Conservation (phyloP, 1,139 yeast species). For the Magnusiomyces tetraspermus region DNA sequence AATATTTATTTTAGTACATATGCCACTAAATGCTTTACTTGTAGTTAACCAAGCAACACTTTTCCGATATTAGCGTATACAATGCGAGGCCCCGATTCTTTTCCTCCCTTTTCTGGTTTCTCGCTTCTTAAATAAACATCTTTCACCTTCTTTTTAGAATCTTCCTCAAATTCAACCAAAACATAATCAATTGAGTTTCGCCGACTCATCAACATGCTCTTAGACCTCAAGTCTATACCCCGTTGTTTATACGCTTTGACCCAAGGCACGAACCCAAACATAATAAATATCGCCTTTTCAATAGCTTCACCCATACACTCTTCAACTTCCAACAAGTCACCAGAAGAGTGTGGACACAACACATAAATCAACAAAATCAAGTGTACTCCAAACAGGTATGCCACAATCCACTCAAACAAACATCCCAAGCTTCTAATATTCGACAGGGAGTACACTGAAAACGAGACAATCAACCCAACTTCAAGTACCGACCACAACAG, state of each 20-base stretch:
- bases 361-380: constrained; percentile 10
- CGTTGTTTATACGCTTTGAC: background rate
- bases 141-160: background rate
- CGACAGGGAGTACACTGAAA: constrained; percentile 11
- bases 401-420: constrained; percentile 15
- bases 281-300: constrained; percentile 5
- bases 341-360: constrained; percentile 2
- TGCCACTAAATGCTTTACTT: too few relatives aligned
- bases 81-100: too few relatives aligned
- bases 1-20: too few relatives aligned
- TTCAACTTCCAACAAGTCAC: constrained; percentile 6
- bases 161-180: background rate
- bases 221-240: background rate
- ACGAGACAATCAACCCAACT: constrained; percentile 11
- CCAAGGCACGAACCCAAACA: constrained; percentile 3
- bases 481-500: constrained; percentile 13
- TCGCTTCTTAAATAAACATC: background rate
- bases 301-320: constrained; percentile 4
- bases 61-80: too few relatives aligned
- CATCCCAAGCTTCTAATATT: constrained; percentile 9
- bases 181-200: background rate
- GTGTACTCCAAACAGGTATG: constrained; percentile 13
- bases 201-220: background rate
- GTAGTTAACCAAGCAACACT: too few relatives aligned
- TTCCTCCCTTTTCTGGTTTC: too few relatives aligned